Evolutionary conservation across 1,139 yeast genomes (phyloP), one percentile per base, ranked within the genome.

Genomic region (Arxiozyma bovina): DNA sequence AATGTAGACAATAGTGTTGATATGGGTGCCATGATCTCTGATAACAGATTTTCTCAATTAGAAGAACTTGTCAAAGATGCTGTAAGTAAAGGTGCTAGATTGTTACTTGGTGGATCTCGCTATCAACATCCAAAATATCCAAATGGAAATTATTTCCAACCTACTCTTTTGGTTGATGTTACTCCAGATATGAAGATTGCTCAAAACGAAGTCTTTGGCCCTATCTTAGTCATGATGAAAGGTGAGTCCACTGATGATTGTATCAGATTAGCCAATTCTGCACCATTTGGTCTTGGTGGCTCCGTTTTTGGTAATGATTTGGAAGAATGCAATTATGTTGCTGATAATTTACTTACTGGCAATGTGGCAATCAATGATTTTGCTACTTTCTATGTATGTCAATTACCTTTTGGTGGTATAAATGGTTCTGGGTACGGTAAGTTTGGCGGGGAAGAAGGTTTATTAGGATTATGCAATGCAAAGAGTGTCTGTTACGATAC

Each of bases 341-440:
- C 93, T 12, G 76, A 81, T 62, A 69, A 73, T 18, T 71, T 93
- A 59, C 78, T 82, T 48, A 79, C 91, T 53, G 99, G 99, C 27
- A 93, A 89, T 65, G 96, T 93, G 49, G 96, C 98, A 7, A 87
- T 93, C 58, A 93, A 93, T 69, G 99, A 93, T 71, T 93, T 93
- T 76, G 99, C 98, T 6, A 91, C 98, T 0, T 93, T 81, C 66
- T 91, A 91, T 64, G 89, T 93, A 40, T 93, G 97, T 60, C 98
- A 93, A 72, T 77, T 91, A 61, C 99, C 99, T 44, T 93, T 93
- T 73, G 99, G 99, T 54, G 99, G 99, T 34, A 80, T 81, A 40
- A 85, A 85, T 62, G 93, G 91, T 51, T 87, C 96, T 9, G 99
- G 99, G 0, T 93, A 89, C 66, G 98, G 98, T 54, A 91, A 90